Conservation (phyloP, 495 filamentous ascomycete species). For the Aspergillus sclerotiicarbonarius region DNA sequence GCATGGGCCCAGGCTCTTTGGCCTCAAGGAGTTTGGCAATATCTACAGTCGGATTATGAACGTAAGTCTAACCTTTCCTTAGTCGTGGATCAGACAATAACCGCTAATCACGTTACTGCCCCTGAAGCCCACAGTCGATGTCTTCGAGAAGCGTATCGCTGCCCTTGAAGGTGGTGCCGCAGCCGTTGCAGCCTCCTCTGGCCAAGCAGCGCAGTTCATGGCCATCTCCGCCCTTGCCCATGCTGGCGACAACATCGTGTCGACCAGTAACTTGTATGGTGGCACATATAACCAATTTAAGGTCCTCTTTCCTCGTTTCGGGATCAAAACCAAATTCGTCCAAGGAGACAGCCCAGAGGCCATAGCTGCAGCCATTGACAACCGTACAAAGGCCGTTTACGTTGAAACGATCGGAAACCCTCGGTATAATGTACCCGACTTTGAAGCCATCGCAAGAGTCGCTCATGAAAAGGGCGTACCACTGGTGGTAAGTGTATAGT, state of each 20-base stretch:
- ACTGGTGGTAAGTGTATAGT: slow-evolving; percentile 65
- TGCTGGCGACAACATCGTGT: slow-evolving; percentile 91
- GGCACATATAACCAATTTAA: slow-evolving; percentile 99
- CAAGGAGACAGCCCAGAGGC: slow-evolving; percentile 79
- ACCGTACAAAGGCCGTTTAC: slow-evolving; percentile 94
- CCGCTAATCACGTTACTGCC: not conserved
- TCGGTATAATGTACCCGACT: slow-evolving; percentile 88
- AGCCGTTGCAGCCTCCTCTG: slow-evolving; percentile 84
- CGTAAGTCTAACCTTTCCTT: slow-evolving; percentile 33
- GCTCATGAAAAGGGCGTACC: slow-evolving; percentile 81
- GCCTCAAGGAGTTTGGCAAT: slow-evolving; percentile 97
- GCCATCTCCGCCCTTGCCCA: slow-evolving; percentile 79
- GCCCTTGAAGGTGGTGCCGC: slow-evolving; percentile 94
- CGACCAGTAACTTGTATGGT: slow-evolving; percentile 90
- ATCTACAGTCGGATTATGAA: slow-evolving; percentile 99
- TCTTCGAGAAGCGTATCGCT: slow-evolving; percentile 95
- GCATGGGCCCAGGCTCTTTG: slow-evolving; percentile 93
- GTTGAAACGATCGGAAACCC: slow-evolving; percentile 96
- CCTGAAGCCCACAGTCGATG: slow-evolving; percentile 84
- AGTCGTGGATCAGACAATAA: not conserved
- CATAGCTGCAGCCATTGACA: slow-evolving; percentile 84
- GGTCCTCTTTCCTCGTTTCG: slow-evolving; percentile 80
- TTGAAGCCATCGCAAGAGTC: slow-evolving; percentile 77
- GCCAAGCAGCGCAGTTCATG: slow-evolving; percentile 95
- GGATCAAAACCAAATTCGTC: slow-evolving; percentile 89